phyloP scores from a whole-genome alignment of 768 basidiomycete species.

The Leucocoprinus leucothites region DNA sequence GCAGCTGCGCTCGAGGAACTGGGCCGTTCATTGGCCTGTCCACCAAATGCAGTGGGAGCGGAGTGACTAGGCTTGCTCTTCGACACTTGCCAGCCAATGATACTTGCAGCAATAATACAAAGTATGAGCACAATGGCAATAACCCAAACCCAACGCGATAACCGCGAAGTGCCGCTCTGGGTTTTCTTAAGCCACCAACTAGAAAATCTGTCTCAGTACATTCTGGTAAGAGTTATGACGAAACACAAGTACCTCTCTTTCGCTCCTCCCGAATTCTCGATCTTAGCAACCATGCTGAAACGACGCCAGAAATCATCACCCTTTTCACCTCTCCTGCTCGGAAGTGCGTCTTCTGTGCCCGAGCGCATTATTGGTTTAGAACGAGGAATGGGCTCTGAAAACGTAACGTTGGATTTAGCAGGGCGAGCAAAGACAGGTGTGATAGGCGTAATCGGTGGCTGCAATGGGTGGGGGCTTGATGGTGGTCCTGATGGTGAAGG shows the following conservation, averaged over 20 bases:
- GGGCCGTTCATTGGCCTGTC: constrained; percentile 8
- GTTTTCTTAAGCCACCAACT: constrained; percentile 73
- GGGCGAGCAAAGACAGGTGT: constrained; percentile 76
- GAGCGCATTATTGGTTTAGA: constrained; percentile 61
- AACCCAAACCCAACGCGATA: constrained; percentile 71
- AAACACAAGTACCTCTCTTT: constrained; percentile 38
- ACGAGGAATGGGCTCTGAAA: constrained; percentile 30
- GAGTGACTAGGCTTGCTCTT: constrained; percentile 47
- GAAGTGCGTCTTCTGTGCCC: constrained; percentile 60
- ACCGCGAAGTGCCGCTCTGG: constrained; percentile 43
- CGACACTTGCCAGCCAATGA: constrained; percentile 55
- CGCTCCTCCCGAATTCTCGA: constrained; percentile 43
- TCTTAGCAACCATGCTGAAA: constrained; percentile 80
- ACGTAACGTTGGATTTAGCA: constrained; percentile 33
- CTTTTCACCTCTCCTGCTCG: constrained; percentile 66
- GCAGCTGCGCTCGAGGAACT: not conserved
- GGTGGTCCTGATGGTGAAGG: constrained; percentile 23
- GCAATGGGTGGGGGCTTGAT: constrained; percentile 66
- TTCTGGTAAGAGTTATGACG: not conserved
- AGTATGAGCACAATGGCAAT: constrained; percentile 57
- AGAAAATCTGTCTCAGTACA: not conserved
- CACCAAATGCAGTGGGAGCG: constrained; percentile 37
- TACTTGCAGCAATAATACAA: constrained; percentile 52
- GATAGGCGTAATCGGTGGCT: constrained; percentile 76
- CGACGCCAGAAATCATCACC: constrained; percentile 87